Base-by-base conservation (phyloP, 2,329 filamentous ascomycete species). In the Tolypocladium capitatum region DNA sequence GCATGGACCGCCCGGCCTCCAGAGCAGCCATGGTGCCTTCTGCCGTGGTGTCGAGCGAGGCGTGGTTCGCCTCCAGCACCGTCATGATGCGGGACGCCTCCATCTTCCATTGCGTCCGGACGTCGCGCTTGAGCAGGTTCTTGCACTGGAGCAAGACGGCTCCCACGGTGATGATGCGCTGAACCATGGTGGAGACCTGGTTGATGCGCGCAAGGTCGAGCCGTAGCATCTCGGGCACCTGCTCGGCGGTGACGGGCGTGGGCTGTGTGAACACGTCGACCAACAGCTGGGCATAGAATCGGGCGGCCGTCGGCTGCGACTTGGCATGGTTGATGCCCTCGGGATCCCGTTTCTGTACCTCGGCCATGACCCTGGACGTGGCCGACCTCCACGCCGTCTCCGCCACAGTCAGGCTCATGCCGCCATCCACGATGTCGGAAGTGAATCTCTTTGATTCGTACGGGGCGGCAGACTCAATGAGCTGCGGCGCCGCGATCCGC, bases 61-160 rank as follows among this genome's bases (percentile, higher is more conserved):
- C 67, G 38, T 72, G 63, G 32, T 73, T 66, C 14, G 71, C 75
- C 53, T 84, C 81, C 11, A 90, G 74, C 1, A 86, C 76, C 1
- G 76, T 68, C 69, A 84, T 78, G 53, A 90, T 78, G n/a, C 85
- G 79, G 3, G 72, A 69, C 0, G 84, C 83, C 63, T 90, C 83
- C 24, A 72, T 77, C 63, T 83, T 86, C 86, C 86, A 92, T 20
- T 83, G 80, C 13, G 77, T 76, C 41, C 86, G 80, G 4, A 88
- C 84, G 58, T 91, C 86, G 16, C 86, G 80, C 65, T 89, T 90
- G 31, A 92, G 74, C 8, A 91, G 71, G 55, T 89, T 91, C 69
- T 92, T 92, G 63, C 83, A 84, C 46, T 88, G 87, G 14, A 91
- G 68, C 28, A 90, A 69, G 43, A 91, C 83, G 0, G 85, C 83